Evolutionary conservation across 1,139 yeast species (phyloP).

Genomic region (Saccharomycopsis hybrid): DNA sequence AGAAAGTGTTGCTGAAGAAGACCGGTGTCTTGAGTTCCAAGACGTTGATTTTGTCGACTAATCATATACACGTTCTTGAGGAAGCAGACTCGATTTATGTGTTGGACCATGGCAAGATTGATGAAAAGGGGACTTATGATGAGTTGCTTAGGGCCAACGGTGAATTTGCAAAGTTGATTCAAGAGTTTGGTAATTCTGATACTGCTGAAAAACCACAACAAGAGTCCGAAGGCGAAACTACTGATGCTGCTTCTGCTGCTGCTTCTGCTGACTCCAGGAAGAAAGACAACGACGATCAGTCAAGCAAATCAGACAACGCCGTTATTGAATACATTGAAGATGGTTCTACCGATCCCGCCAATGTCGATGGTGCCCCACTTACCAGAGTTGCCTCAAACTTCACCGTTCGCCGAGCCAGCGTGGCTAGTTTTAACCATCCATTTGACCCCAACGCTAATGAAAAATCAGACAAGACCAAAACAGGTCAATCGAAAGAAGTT

Average conservation of each 20-base stretch:
- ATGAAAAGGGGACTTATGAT: conserved; percentile 54
- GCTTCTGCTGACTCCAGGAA: conserved; percentile 21
- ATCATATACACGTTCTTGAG: conserved; percentile 65
- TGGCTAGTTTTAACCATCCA: conserved; percentile 41
- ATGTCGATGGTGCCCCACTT: conserved; percentile 15
- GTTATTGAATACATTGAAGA: conserved; percentile 11
- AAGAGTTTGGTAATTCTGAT: conserved; percentile 45
- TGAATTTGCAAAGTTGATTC: conserved; percentile 44
- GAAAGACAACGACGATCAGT: not conserved
- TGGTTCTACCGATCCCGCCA: conserved; percentile 14
- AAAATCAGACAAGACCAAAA: conserved; percentile 26
- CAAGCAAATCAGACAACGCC: conserved; percentile 16
- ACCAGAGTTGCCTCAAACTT: conserved; percentile 9
- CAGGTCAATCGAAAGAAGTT: conserved; percentile 36
- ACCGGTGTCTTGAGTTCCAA: conserved; percentile 62
- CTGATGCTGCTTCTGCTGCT: conserved; percentile 22
- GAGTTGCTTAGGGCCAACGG: conserved; percentile 42
- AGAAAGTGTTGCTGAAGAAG: conserved; percentile 47
- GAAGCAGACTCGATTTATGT: conserved; percentile 58
- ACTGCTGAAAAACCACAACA: conserved; percentile 11
- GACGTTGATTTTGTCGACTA: conserved; percentile 74
- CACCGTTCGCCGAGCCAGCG: conserved; percentile 54
- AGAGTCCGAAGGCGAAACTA: conserved; percentile 3
- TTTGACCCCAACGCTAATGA: conserved; percentile 17
- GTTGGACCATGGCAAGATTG: conserved; percentile 52